These are phyloP conservation scores for Penicillium waksmanii DNA, from an alignment of 495 filamentous ascomycete species.

Conservation along the genomic window DNA sequence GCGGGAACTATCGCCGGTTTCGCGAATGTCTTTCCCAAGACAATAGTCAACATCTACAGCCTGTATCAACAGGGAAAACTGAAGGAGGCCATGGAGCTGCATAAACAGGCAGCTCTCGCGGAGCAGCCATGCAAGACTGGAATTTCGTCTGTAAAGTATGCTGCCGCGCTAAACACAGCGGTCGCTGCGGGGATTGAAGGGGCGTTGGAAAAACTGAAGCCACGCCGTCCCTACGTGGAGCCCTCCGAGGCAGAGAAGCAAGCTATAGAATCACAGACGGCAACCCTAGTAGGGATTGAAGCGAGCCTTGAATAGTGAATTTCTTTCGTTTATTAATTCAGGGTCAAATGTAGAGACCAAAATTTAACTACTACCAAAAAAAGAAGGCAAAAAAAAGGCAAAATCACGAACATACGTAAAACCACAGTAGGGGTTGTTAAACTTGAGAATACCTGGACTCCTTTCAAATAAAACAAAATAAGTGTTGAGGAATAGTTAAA, in stretches of 20 bases:
- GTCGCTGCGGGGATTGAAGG: constrained; percentile 26
- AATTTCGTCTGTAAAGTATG: constrained; percentile 68
- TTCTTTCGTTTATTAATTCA: background rate
- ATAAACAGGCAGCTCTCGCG: constrained; percentile 73
- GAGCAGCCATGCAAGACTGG: constrained; percentile 84
- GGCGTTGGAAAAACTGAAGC: constrained; percentile 38
- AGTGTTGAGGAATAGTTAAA: no score
- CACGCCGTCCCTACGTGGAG: constrained; percentile 56
- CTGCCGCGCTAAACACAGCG: constrained; percentile 44
- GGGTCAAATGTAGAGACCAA: background rate
- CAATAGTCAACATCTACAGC: constrained; percentile 62
- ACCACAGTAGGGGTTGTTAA: no score
- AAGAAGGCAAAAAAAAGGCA: background rate
- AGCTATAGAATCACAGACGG: background rate
- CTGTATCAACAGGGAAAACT: constrained; percentile 66
- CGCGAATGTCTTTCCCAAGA: constrained; percentile 68
- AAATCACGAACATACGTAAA: no score
- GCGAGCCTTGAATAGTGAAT: background rate
- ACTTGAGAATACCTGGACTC: no score
- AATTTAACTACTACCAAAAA: background rate
- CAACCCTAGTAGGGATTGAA: background rate
- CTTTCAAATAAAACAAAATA: no score
- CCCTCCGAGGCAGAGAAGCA: background rate
- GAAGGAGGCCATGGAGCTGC: constrained; percentile 68
- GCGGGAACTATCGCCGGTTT: constrained; percentile 69